These are phyloP conservation scores for Solanum pimpinellifolium DNA, from an alignment of 257 asterid genomes.

Conservation along the genomic window DNA sequence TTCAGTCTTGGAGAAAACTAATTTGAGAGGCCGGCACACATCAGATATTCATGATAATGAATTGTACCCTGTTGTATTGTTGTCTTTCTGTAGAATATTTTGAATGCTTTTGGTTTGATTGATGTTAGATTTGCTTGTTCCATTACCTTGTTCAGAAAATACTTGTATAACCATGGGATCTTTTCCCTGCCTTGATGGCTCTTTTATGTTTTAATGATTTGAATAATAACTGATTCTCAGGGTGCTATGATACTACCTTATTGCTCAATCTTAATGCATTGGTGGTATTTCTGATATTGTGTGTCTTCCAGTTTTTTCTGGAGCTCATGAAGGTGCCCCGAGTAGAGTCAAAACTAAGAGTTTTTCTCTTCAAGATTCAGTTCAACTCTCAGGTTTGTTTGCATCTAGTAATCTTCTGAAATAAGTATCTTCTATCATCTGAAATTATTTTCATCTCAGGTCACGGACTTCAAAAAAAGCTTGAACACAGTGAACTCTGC, in stretches of 20 bases:
- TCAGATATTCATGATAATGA: not conserved
- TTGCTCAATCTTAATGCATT: not conserved
- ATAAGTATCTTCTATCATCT: conserved; percentile 8
- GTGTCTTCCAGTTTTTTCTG: conserved; percentile 73
- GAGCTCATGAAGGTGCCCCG: conserved; percentile 99
- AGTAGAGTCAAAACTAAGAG: conserved; percentile 90
- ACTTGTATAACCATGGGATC: not conserved
- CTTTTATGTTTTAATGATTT: not conserved
- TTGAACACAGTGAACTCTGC: conserved; percentile 77
- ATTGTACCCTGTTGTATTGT: not conserved
- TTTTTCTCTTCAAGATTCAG: conserved; percentile 93
- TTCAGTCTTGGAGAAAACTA: not conserved
- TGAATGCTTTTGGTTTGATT: not conserved
- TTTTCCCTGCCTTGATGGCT: not conserved
- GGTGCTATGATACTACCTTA: not conserved
- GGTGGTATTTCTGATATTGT: not conserved
- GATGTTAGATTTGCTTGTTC: not conserved
- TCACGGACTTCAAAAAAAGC: conserved; percentile 71
- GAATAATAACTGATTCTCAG: not conserved
- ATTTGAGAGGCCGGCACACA: not conserved
- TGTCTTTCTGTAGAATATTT: not conserved
- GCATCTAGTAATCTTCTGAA: conserved; percentile 8
- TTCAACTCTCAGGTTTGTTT: conserved; percentile 79
- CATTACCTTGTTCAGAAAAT: not conserved
- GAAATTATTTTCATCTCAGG: conserved; percentile 33